Evolutionary conservation across 805 yeast species (phyloP), one percentile per base, ranked within the genome.

Genomic region (Brettanomyces nanus): DNA sequence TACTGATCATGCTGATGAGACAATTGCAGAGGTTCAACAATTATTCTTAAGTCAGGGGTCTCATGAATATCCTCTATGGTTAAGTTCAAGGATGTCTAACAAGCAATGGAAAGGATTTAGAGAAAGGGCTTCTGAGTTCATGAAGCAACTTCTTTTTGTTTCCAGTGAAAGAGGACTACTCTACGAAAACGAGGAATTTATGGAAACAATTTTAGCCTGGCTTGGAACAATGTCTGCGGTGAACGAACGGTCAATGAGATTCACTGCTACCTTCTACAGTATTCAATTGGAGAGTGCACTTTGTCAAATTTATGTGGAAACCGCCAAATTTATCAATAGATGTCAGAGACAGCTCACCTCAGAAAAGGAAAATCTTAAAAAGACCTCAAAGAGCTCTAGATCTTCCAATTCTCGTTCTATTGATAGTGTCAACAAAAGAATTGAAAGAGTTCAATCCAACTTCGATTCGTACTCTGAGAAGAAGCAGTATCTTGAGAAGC

Each of bases 151-250:
- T 3, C 55, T 83, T 6, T 53, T 59, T 3, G 49, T 69, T 1
- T 68, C 81, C 23, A 76, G 78, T 49, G 87, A 81, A 43, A 69
- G 71, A 34, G 89, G 84, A 6, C 42, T 71, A 6, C 53, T 85
- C 9, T 80, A 72, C 50, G 66, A 59, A 4, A 56, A 55, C 9
- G 59, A 54, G 7, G 65, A 59, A 13, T 55, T 84, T 22, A 61
- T 76, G 59, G 76, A 66, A 31, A 74, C 74, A 39, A 38, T 85
- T 2, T 52, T 83, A 21, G 73, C 83, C 4, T 87, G 97, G 97
- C 58, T 87, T 13, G 68, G 81, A 1, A 71, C 86, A 0, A 62
- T 89, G 37, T 74, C 90, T 2, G 75, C 85, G 0, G 75, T 86
- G 15, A 69, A 75, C 27, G 62, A 82, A 7, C 68, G 95, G 44